These are phyloP conservation scores for Monosporascus sp. DNA, from an alignment of 2,329 filamentous ascomycete species.

Conservation along the genomic window DNA sequence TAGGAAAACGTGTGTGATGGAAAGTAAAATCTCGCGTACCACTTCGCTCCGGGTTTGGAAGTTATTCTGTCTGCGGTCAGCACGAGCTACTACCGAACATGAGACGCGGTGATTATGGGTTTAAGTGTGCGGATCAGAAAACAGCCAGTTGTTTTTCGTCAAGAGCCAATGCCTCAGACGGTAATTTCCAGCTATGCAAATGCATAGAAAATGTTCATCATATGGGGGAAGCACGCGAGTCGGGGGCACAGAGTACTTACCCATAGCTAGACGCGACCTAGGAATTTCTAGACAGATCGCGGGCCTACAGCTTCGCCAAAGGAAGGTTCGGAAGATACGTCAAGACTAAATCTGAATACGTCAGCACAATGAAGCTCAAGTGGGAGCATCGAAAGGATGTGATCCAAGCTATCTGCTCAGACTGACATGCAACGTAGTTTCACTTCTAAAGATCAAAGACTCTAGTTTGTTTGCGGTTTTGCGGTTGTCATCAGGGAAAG, in stretches of 20 bases:
- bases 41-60: neutral
- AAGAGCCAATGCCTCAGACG: constrained; percentile 71
- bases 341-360: neutral
- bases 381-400: constrained; percentile 1
- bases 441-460: constrained; percentile 89
- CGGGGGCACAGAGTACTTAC: neutral
- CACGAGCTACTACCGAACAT: no score
- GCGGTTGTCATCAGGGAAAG: constrained; percentile 69
- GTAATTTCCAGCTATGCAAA: constrained; percentile 90
- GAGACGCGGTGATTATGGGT: constrained; percentile 18
- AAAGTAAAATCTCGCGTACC: constrained; percentile 25
- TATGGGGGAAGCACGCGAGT: constrained; percentile 15
- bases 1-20: constrained; percentile 29
- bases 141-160: constrained; percentile 82
- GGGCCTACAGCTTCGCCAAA: neutral
- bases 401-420: constrained; percentile 52
- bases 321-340: neutral
- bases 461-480: constrained; percentile 78
- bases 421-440: constrained; percentile 93
- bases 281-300: no score
- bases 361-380: constrained; percentile 18
- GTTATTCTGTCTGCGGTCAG: no score
- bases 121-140: constrained; percentile 54
- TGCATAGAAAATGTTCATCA: constrained; percentile 68
- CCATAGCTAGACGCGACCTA: no score